A percentile compares a stretch with the other conserved stretches of the same genome.
Evolutionary conservation across 2,329 filamentous ascomycete species (phyloP).

Genomic region (Aspergillus tubingensis): DNA sequence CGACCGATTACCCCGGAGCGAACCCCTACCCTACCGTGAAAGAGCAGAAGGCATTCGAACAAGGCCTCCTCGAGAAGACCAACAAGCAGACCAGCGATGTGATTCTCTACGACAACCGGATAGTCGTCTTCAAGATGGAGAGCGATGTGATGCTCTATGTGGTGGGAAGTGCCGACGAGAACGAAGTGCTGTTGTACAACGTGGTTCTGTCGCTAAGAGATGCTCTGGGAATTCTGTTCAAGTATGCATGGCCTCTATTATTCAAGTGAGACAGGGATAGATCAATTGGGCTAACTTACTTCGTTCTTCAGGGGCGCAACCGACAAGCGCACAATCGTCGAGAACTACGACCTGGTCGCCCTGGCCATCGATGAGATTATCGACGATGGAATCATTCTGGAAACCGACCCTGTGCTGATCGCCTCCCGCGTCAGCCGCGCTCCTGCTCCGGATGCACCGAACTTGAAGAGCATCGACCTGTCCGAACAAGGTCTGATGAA

Average conservation of each 20-base stretch:
- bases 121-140: slow-evolving; percentile 97
- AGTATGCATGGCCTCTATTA: slow-evolving; percentile 57
- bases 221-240: slow-evolving; percentile 85
- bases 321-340: slow-evolving; percentile 95
- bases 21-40: slow-evolving; percentile 87
- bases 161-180: slow-evolving; percentile 87
- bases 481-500: slow-evolving; percentile 95
- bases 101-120: slow-evolving; percentile 93
- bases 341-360: slow-evolving; percentile 96
- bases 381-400: slow-evolving; percentile 93
- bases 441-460: slow-evolving; percentile 81
- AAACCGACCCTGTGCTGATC: slow-evolving; percentile 94
- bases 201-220: slow-evolving; percentile 89
- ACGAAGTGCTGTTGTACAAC: slow-evolving; percentile 95
- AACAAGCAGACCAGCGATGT: slow-evolving; percentile 94
- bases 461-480: slow-evolving; percentile 90
- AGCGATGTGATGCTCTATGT: slow-evolving; percentile 96
- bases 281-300: slow-evolving; percentile 18
- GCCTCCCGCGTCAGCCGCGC: slow-evolving; percentile 90
- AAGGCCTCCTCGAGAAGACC: slow-evolving; percentile 92
- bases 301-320: slow-evolving; percentile 72
- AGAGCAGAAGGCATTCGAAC: slow-evolving; percentile 95
- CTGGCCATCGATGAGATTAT: slow-evolving; percentile 94
- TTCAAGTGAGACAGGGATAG: neutral
- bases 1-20: slow-evolving; percentile 61